Percentiles rank a stretch among this genome's conserved stretches.
These are phyloP conservation scores for Stephania cephalantha DNA, from an alignment of 164 flowering plant genomes.

Conservation along the genomic window DNA sequence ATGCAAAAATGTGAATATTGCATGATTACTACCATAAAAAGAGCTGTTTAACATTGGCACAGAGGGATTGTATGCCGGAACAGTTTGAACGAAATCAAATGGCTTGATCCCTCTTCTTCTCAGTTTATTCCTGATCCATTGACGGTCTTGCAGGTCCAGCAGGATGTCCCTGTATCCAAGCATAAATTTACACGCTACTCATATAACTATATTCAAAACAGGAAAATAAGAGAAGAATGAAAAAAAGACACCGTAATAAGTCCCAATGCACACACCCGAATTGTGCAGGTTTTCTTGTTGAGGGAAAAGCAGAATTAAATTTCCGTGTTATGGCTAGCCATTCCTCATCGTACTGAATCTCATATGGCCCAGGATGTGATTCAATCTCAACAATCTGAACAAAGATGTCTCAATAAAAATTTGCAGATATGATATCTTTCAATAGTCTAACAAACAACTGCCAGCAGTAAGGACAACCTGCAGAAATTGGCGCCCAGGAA, in stretches of 20 bases:
- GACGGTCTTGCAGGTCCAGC: constrained; percentile 45
- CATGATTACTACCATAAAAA: constrained; percentile 34
- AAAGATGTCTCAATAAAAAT: background rate
- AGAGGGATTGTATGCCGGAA: constrained; percentile 48
- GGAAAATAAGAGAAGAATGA: background rate
- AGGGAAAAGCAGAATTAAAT: constrained; percentile 56
- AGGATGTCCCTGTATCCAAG: constrained; percentile 32
- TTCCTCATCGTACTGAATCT: constrained; percentile 89
- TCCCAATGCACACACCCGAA: constrained; percentile 39
- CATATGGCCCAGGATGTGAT: constrained; percentile 73
- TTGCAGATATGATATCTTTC: background rate
- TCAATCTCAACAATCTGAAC: constrained; percentile 71
- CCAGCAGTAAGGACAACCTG: constrained; percentile 44
- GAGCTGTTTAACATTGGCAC: constrained; percentile 23
- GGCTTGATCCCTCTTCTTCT: constrained; percentile 61
- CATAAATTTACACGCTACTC: background rate
- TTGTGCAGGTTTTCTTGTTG: constrained; percentile 31
- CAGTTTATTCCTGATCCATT: constrained; percentile 57
- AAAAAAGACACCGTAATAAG: background rate
- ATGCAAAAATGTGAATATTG: background rate
- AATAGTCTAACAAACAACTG: background rate
- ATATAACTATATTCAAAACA: background rate
- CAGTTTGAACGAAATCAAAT: constrained; percentile 64
- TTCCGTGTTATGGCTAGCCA: constrained; percentile 85
- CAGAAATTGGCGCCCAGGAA: constrained; percentile 73